Evolutionary conservation across 805 yeast genomes (phyloP), one percentile per base, ranked within the genome.

Genomic region (Candida qinlingensis): DNA sequence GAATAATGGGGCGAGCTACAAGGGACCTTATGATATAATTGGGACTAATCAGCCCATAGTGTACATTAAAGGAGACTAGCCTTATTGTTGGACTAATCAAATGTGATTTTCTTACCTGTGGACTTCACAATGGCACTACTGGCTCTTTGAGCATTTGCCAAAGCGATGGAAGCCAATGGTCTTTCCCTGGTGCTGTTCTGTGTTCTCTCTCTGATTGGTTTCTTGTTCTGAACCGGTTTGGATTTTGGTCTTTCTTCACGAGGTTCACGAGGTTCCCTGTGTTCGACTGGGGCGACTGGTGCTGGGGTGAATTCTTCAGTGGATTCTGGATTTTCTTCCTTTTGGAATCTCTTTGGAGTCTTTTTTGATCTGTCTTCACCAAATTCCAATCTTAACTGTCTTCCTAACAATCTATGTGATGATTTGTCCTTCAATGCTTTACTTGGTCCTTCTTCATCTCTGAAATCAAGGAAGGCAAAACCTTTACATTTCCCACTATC

Each of bases 401-500:
- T 75, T 54, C 87, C 83, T 51, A 87, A 79, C 50, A 89, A 70
- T 54, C 73, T 79, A 59, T 78, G 77, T 56, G 87, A 81, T 34
- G 76, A 59, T 64, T 80, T 83, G 54, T 88, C 92, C 56, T 77
- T 80, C 53, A 94, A 71, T 1, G 97, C 98, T 36, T 74, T 74
- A 0, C 94, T 86, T 31, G 97, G 91, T 7, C 94, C 91, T 37
- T 78, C 81, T 54, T 85, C 87, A 54, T 82, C 83, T 53, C 73
- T 78, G 69, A 91, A 92, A 66, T 92, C 98, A 35, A 92, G 71
- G 61, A 94, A 92, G 1, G 96, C 90, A 71, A 92, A 92, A 2
- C 98, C 98, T 67, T 94, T 94, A 73, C 98, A 92, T 64, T 91
- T 92, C 1, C 97, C 98, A 44, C 86, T 72, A 64, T 92, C 99